Evolutionary conservation across 2,329 filamentous ascomycete genomes (phyloP).

Genomic region (Trichoderma guizhouense): DNA sequence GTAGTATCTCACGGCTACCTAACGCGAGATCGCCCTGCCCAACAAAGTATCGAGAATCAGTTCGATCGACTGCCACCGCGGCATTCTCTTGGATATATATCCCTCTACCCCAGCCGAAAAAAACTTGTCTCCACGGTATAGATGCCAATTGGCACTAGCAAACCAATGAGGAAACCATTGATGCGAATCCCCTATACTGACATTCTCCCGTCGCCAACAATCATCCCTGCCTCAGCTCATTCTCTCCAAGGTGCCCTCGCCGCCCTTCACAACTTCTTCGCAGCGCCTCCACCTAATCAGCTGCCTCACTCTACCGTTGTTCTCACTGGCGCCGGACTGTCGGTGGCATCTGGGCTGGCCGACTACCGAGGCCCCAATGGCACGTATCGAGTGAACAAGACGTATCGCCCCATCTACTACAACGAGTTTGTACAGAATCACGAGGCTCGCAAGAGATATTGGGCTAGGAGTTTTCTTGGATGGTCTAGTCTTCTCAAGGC

Average conservation of each 20-base stretch:
- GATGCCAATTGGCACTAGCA: not conserved
- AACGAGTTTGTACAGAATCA: slow-evolving; percentile 82
- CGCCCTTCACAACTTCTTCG: slow-evolving; percentile 75
- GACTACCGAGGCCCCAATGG: slow-evolving; percentile 89
- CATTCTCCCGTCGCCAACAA: slow-evolving; percentile 69
- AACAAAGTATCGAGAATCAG: not conserved
- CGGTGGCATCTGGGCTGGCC: slow-evolving; percentile 85
- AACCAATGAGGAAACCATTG: slow-evolving; percentile 63
- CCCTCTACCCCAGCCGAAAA: not conserved
- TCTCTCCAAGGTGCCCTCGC: slow-evolving; percentile 70
- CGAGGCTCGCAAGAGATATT: slow-evolving; percentile 86
- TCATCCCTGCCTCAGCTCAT: slow-evolving; percentile 69
- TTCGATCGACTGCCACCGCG: not conserved
- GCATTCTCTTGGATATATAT: not conserved
- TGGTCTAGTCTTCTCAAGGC: slow-evolving; percentile 80
- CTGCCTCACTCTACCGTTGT: slow-evolving; percentile 48
- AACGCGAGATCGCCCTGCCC: not conserved
- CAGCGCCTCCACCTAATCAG: slow-evolving; percentile 51
- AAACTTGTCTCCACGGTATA: not conserved
- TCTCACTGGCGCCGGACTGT: slow-evolving; percentile 82
- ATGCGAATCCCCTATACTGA: slow-evolving; percentile 91
- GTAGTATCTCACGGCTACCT: not conserved
- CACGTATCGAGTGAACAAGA: slow-evolving; percentile 88
- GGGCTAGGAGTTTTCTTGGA: slow-evolving; percentile 90
- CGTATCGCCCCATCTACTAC: slow-evolving; percentile 88